Evolutionary conservation across 306 rosid species (phyloP), one percentile per base, ranked within the genome.

Genomic region (Castanea crenata): DNA sequence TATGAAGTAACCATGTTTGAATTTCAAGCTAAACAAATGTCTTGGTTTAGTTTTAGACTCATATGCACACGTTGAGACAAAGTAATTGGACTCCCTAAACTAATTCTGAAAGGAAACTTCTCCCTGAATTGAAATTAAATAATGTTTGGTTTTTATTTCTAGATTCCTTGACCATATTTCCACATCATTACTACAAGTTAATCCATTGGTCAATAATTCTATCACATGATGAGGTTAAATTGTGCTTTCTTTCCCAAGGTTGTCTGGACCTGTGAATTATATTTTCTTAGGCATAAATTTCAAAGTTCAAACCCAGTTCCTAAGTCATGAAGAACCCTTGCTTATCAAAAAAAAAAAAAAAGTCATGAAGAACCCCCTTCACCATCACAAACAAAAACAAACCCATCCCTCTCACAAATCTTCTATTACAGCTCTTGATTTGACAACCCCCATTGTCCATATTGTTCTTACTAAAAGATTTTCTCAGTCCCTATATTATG

Each of bases 401-500:
- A 82, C 13, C 72, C 85, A 80, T 89, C 90, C 62, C 72, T 86
- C 82, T 89, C 85, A 70, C 65, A 51, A 81, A 74, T 34, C 81
- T 84, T 80, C 68, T 74, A 62, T 72, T 76, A 68, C 57, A 54
- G 46, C 51, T 77, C 84, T 83, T 59, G 79, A 81, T 74, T 62
- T 69, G 81, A 81, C 85, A 70, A 82, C 72, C 29, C 65, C 74
- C 49, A 21, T 69, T 69, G 62, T 80, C 52, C 20, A 65, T 73
- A 15, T 55, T 54, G 35, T 76, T 82, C 71, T 56, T 82, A 78
- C 72, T 76, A 78, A 74, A 76, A 51, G 58, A 74, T 78, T 58
- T 55, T 76, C 74, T 55, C 81, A 65, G 84, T 85, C 94, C 96
- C 83, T 75, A 86, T 87, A 81, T 91, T 81, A 78, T 80, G 97